Evolutionary conservation across 495 filamentous ascomycete genomes (phyloP), one percentile per base, ranked within the genome.

Genomic region (Bathelium albidoporum): DNA sequence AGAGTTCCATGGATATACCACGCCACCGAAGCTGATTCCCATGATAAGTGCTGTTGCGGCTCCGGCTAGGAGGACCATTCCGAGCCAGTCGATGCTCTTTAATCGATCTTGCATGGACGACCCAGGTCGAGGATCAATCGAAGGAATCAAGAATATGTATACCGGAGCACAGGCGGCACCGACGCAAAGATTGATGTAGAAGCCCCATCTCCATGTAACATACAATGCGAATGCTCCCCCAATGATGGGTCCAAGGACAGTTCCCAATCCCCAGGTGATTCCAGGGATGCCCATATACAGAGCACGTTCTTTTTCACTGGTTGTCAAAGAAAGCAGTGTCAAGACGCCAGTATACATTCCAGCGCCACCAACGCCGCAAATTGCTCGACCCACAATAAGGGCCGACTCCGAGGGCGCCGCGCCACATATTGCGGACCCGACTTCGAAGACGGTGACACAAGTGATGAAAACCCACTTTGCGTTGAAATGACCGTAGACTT

Each of bases 301-400:
- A 63, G 36, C 41, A 29, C 91, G 80, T 61, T 85, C 82, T 3
- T 73, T 75, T 0, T 95, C 77, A 0, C 89, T 89, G 0, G 95
- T 86, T 24, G 84, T 86, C 68, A 89, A 82, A 36, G 85, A 81
- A 24, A 96, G 80, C 71, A 97, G 94, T 64, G 93, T 82, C 55
- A 95, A 81, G 1, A 87, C 85, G 4, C 92, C 92, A 1, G 87
- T 87, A 71, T 91, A 94, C 61, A 96, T 82, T 41, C 89, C 92
- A 0, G 92, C 89, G 4, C 82, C 81, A 11, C 66, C 68, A 0
- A 70, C 26, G 20, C 75, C 75, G 43, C 66, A 66, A 49, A 75
- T 69, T 26, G 66, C 70, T 11, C 76, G 73, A 2, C 75, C 76
- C 14, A 72, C 66, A 59, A 77, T 75, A 16, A 77, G 34, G 20